Conservation (phyloP, 108 stramenopile genomes). For the Skeletonema menzelii region DNA sequence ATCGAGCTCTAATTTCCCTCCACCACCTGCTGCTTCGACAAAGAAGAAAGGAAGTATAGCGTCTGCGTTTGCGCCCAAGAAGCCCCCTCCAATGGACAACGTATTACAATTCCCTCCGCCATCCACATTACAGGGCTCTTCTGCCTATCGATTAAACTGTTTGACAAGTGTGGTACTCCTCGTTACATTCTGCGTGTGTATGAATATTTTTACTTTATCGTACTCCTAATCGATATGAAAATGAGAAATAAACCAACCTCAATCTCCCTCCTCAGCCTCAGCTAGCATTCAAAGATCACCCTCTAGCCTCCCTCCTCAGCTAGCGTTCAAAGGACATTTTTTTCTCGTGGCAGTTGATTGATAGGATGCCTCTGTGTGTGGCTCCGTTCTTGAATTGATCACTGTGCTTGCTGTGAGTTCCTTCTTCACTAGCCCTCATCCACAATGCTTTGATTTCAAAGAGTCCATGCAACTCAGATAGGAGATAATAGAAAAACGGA, state of each 20-base stretch:
- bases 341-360: not conserved
- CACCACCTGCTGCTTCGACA: constrained; percentile 19
- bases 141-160: too few species aligned
- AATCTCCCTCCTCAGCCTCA: constrained; percentile 1
- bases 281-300: not conserved
- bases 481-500: too few species aligned
- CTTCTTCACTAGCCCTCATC: not conserved
- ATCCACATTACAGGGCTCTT: not conserved
- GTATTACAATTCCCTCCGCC: constrained; percentile 53
- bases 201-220: too few species aligned
- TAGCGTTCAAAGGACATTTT: not conserved
- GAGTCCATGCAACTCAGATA: too few species aligned
- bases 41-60: constrained; percentile 19
- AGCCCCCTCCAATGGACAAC: constrained; percentile 45
- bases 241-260: not conserved
- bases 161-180: too few species aligned
- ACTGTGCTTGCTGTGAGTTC: not conserved
- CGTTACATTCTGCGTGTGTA: too few species aligned
- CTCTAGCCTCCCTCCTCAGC: not conserved
- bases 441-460: too few species aligned
- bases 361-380: not conserved
- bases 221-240: too few species aligned
- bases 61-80: constrained; percentile 37
- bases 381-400: not conserved
- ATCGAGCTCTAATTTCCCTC: constrained; percentile 38